Evolutionary conservation across 169 alveolate species (phyloP).

Genomic region (Cryptosporidium muris): DNA sequence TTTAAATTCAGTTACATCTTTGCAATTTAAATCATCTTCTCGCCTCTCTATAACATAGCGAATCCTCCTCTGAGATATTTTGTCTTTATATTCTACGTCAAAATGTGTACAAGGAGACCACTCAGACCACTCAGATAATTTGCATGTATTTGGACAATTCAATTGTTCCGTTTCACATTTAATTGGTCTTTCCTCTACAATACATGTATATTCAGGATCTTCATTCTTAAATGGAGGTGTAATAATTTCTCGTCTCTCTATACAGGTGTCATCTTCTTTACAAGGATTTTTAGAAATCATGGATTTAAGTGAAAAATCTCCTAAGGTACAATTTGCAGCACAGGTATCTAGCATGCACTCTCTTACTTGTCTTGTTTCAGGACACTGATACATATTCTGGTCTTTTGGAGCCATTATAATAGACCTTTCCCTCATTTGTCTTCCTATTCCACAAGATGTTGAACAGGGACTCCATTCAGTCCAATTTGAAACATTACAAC

Average conservation of each 20-base stretch:
- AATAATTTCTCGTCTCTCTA: constrained; percentile 43
- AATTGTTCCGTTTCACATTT: constrained; percentile 6
- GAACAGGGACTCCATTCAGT: constrained; percentile 75
- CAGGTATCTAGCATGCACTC: constrained; percentile 44
- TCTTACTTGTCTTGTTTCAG: constrained; percentile 56
- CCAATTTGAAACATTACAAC: constrained; percentile 78
- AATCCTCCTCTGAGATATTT: constrained; percentile 5
- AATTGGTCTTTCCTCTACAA: constrained; percentile 37
- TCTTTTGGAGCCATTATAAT: constrained; percentile 70
- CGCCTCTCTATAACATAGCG: background rate
- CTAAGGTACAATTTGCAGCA: constrained; percentile 28
- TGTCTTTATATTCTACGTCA: background rate
- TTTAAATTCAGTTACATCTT: constrained; percentile 22
- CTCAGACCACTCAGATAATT: constrained; percentile 38
- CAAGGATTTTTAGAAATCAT: constrained; percentile 32
- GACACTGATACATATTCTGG: constrained; percentile 50
- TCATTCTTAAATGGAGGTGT: constrained; percentile 26
- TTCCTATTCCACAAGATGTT: constrained; percentile 77
- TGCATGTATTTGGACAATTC: constrained; percentile 17
- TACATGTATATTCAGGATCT: background rate
- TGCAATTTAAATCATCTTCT: constrained; percentile 2
- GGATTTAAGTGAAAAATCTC: constrained; percentile 30
- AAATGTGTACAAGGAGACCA: constrained; percentile 46
- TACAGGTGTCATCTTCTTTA: constrained; percentile 8
- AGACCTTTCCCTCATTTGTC: constrained; percentile 75